Conservation (phyloP, 345 rosid species). For the Murraya paniculata region DNA sequence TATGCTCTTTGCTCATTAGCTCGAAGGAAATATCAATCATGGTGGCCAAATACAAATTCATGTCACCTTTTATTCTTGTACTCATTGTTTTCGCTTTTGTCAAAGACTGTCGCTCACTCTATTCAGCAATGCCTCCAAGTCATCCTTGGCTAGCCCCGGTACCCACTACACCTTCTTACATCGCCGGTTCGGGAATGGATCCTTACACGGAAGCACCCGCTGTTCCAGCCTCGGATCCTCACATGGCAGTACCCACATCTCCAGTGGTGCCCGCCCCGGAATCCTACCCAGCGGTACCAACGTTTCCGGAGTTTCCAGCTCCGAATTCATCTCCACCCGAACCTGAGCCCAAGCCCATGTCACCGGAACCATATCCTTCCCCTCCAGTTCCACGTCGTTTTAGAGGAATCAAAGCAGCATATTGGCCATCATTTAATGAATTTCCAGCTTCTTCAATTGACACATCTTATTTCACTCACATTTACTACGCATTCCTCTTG, state of each 20-base stretch:
- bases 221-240: not conserved
- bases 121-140: not conserved
- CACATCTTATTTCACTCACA: slow-evolving; percentile 42
- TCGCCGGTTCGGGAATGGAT: not conserved
- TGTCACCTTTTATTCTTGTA: not conserved
- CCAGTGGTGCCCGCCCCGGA: not conserved
- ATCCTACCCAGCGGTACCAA: not conserved
- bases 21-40: not conserved
- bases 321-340: not conserved
- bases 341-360: not conserved
- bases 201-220: not conserved
- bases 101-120: not conserved
- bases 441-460: slow-evolving; percentile 33
- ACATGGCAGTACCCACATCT: not conserved
- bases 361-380: slow-evolving; percentile 7
- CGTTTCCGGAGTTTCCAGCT: not conserved
- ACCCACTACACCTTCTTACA: not conserved
- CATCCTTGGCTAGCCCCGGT: not conserved
- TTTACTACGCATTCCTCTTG: slow-evolving; percentile 42
- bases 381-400: not conserved
- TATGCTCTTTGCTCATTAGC: not conserved
- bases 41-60: not conserved
- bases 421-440: slow-evolving; percentile 36
- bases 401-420: slow-evolving; percentile 38
- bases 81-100: not conserved